A percentile compares a stretch with the other conserved stretches of the same genome.
phyloP scores from a whole-genome alignment of 345 rosid genomes.

The Melaleuca alternifolia region DNA sequence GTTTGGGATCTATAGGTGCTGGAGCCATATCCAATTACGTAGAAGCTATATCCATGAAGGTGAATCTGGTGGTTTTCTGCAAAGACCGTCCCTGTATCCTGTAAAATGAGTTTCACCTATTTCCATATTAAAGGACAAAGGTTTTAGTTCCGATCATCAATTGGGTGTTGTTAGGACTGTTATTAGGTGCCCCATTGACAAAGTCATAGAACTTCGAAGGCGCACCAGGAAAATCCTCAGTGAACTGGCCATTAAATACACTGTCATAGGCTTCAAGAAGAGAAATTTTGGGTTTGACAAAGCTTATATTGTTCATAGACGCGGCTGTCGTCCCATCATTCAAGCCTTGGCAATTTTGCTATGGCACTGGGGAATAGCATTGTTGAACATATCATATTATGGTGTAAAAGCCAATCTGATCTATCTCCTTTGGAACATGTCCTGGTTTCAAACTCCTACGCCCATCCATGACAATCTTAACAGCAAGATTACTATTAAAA shows the following conservation, averaged over 20 bases:
- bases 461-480: constrained; percentile 73
- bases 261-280: constrained; percentile 67
- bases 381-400: constrained; percentile 60
- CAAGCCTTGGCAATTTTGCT: constrained; percentile 39
- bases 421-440: constrained; percentile 47
- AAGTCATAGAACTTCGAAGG: constrained; percentile 65
- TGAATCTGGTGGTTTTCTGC: constrained; percentile 91
- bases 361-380: constrained; percentile 45
- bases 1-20: constrained; percentile 55
- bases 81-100: constrained; percentile 59
- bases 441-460: constrained; percentile 41
- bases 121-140: constrained; percentile 55
- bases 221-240: constrained; percentile 52
- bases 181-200: constrained; percentile 77
- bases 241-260: constrained; percentile 48
- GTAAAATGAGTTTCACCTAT: constrained; percentile 64
- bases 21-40: constrained; percentile 60
- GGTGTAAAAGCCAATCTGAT: constrained; percentile 47
- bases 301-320: constrained; percentile 80
- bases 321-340: constrained; percentile 56
- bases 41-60: constrained; percentile 82
- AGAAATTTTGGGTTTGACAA: constrained; percentile 49
- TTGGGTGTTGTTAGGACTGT: constrained; percentile 50
- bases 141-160: constrained; percentile 58
- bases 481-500: constrained; percentile 59